Conservation (phyloP, 305 asterid genomes). For the Fraxinus angustifolia region DNA sequence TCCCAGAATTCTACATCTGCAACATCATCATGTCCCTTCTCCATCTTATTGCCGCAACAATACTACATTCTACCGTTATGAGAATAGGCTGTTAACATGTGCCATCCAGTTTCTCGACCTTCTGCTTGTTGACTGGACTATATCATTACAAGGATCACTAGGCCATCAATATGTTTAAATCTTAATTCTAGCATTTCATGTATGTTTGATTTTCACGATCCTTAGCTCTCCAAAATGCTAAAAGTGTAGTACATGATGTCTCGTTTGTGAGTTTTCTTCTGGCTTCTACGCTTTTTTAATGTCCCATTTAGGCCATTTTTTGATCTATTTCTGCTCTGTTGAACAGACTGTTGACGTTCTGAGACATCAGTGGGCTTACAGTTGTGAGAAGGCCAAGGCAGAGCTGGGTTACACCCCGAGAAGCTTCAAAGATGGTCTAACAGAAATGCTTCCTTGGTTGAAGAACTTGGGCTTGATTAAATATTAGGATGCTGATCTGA, state of each 20-base stretch:
- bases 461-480: slow-evolving; percentile 61
- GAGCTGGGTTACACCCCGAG: slow-evolving; percentile 79
- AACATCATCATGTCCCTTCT: neutral
- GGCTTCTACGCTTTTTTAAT: neutral
- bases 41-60: neutral
- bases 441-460: slow-evolving; percentile 83
- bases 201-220: neutral
- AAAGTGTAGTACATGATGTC: neutral
- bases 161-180: neutral
- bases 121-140: neutral
- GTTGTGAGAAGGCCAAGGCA: slow-evolving; percentile 74
- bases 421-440: slow-evolving; percentile 70
- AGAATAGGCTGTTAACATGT: neutral
- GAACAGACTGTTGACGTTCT: slow-evolving; percentile 61
- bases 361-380: slow-evolving; percentile 84
- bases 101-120: neutral
- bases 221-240: neutral
- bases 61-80: neutral
- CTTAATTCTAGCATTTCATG: neutral
- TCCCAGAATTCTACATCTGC: neutral
- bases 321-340: slow-evolving; percentile 7
- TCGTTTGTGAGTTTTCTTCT: neutral
- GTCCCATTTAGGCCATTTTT: neutral
- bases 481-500: slow-evolving; percentile 31
- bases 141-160: neutral